Base-by-base conservation (phyloP, 768 basidiomycete genomes). In the Postia placenta region DNA sequence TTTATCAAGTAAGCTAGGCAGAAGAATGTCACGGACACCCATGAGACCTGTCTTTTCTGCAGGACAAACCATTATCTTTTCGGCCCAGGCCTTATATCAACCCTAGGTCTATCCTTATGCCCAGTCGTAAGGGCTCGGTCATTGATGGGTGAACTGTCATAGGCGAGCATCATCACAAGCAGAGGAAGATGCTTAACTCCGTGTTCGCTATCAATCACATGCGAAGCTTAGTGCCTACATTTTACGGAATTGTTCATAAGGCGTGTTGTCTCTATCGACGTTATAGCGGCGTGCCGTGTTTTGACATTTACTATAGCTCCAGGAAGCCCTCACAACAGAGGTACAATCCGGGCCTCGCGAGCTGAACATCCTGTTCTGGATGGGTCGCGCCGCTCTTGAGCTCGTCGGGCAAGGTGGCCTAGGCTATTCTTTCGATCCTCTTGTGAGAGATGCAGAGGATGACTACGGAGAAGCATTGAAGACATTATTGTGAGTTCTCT, bases 171-270 rank as follows among this genome's bases (percentile, higher is more conserved):
- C 65, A 66, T 41, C 38, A 51, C 23, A 59, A 54, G 39, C 65
- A 66, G 42, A 59, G 64, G 33, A 65, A 64, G 53, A 49, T 65
- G 48, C 49, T 67, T 40, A 65, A 63, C 43, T 60, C 65, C 1
- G 59, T 60, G 19, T 66, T 66, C 51, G 64, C 64, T 0, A 52
- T 49, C 27, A 50, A 39, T 17, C 58, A 64, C 37, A 62, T 64
- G 57, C 59, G 61, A 1, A 24, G 50, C 23, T 49, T 63, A 41
- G 46, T 54, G 1, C 64, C 64, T 0, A 48, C 60, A 2, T 63
- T 66, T 51, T 56, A 60, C 52, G 38, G 44, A 4, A 51, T 60
- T 11, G 44, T 33, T 5, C 51, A 60, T 38, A 48, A 47, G 47
- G 60, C 64, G 14, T 11, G 48, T 35, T 12, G 23, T 20, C 14